Conservation (phyloP, 768 basidiomycete genomes). For the Lentinula edodes region DNA sequence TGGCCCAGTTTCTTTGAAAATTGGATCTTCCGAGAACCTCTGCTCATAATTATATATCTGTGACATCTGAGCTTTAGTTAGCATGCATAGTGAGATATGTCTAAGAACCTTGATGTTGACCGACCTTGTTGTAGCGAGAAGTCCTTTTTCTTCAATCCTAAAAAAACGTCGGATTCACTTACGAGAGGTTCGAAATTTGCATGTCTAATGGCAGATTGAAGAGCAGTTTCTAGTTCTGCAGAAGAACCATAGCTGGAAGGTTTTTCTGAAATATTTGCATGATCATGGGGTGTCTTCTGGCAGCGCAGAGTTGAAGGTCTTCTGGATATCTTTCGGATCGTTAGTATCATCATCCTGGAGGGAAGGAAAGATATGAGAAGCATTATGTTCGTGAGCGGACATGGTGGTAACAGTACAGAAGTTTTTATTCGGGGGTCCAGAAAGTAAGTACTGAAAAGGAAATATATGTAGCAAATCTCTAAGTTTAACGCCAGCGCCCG, state of each 20-base stretch:
- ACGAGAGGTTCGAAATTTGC: not conserved
- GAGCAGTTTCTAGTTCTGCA: no score
- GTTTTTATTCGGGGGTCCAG: not conserved
- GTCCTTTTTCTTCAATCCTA: not conserved
- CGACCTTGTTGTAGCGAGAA: not conserved
- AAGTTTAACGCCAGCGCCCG: no score
- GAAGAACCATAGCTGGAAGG: no score
- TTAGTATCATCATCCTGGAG: no score
- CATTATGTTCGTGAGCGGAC: not conserved
- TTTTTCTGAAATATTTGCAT: no score
- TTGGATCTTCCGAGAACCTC: not conserved
- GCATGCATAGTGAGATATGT: no score
- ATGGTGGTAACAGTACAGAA: not conserved
- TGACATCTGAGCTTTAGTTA: not conserved
- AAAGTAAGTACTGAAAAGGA: no score
- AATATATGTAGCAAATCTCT: not conserved
- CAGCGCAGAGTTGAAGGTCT: no score
- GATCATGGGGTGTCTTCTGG: no score
- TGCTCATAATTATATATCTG: constrained; percentile 9
- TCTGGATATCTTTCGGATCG: no score
- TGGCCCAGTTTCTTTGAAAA: not conserved
- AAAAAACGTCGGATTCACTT: not conserved
- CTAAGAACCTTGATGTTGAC: not conserved
- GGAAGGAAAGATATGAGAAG: not conserved
- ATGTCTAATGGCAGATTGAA: no score